Percentiles rank a stretch among this genome's conserved stretches.
Conservation (phyloP, 805 yeast species). For the Clavispora santaluciae region DNA sequence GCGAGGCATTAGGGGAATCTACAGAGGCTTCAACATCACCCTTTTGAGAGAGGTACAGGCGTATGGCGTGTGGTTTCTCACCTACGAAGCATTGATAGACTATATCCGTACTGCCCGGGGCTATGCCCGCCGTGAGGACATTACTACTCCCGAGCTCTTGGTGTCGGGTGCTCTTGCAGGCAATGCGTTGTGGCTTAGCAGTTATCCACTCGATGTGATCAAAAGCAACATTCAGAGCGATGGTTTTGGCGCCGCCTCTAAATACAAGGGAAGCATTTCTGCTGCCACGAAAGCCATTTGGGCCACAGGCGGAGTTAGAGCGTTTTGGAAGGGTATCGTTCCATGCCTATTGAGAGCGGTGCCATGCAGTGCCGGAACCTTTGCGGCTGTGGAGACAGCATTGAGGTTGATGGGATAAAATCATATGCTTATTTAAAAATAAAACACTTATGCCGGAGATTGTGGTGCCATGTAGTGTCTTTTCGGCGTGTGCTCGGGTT, state of each 20-base stretch:
- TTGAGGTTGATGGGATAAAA: slow-evolving; percentile 48
- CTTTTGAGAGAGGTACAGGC: slow-evolving; percentile 61
- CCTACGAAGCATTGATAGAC: slow-evolving; percentile 55
- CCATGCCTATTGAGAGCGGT: slow-evolving; percentile 59
- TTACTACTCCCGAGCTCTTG: slow-evolving; percentile 53
- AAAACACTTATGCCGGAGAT: too few relatives aligned
- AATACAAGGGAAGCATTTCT: slow-evolving; percentile 36
- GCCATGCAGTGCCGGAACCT: slow-evolving; percentile 70
- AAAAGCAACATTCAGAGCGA: slow-evolving; percentile 53
- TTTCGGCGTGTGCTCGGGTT: too few relatives aligned
- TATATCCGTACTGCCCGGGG: slow-evolving; percentile 28
- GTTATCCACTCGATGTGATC: slow-evolving; percentile 50
- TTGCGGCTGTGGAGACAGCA: slow-evolving; percentile 70
- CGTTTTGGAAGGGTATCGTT: slow-evolving; percentile 60
- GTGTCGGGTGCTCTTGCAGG: slow-evolving; percentile 62
- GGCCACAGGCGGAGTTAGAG: slow-evolving; percentile 40
- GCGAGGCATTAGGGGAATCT: slow-evolving; percentile 49
- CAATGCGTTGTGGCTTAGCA: slow-evolving; percentile 58
- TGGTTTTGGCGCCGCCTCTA: slow-evolving; percentile 39
- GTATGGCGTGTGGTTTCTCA: slow-evolving; percentile 69
- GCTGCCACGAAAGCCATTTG: slow-evolving; percentile 38
- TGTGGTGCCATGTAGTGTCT: too few relatives aligned
- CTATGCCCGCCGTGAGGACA: slow-evolving; percentile 40
- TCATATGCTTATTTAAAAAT: not conserved
- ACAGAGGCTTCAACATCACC: slow-evolving; percentile 53